A percentile compares a stretch with the other conserved stretches of the same genome.
Conservation (phyloP, 2,329 filamentous ascomycete genomes). For the Trichoderma afroharzianum region DNA sequence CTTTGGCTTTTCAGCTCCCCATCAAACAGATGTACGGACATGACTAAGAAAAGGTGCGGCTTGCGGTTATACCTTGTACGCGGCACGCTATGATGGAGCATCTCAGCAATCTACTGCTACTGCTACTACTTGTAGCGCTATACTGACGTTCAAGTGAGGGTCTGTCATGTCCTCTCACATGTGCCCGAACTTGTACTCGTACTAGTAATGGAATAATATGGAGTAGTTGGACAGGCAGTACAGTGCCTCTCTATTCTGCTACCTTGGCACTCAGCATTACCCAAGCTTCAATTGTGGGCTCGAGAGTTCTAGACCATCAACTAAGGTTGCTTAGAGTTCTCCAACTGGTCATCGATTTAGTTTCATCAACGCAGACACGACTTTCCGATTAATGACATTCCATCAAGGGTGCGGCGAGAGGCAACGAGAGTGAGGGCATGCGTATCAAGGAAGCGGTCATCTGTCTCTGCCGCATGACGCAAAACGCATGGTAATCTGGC, state of each 20-base stretch:
- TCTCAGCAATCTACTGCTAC: neutral
- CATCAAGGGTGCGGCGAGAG: neutral
- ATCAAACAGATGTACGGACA: neutral
- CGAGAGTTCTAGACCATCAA: conserved; percentile 3
- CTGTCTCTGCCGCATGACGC: conserved; percentile 5
- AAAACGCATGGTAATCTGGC: conserved; percentile 6
- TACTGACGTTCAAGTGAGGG: neutral
- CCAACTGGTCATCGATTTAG: neutral
- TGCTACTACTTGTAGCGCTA: neutral
- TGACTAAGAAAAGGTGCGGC: conserved; percentile 1
- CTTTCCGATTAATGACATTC: neutral
- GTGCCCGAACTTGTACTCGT: neutral
- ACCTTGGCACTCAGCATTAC: neutral
- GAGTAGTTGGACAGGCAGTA: neutral
- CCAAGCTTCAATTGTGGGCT: conserved; percentile 8
- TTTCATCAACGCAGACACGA: neutral
- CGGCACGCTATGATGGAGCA: neutral
- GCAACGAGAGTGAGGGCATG: neutral
- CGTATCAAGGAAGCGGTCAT: neutral
- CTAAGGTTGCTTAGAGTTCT: conserved; percentile 8
- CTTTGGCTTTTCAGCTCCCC: conserved; percentile 4
- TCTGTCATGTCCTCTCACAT: neutral
- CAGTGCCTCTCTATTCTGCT: neutral
- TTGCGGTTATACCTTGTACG: neutral
- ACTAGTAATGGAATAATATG: neutral